Base-by-base conservation (phyloP, 2,329 filamentous ascomycete species). In the Xylaria arbuscula region DNA sequence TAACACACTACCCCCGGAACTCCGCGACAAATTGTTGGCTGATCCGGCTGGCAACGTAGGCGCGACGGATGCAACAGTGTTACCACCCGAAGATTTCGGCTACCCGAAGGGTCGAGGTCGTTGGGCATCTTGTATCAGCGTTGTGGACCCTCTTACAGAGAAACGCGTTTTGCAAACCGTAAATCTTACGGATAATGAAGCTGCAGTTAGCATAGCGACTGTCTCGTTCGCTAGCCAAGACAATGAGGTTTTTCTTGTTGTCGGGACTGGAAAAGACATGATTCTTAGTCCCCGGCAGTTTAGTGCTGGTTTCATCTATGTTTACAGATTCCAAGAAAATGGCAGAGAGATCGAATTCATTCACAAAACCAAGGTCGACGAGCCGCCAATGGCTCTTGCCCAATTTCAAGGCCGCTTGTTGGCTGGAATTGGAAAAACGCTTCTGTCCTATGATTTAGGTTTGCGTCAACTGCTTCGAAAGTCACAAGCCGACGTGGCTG, bases 91-190 rank as follows among this genome's bases (percentile, higher is more conserved):
- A 72, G 92, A 97, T 5, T 98, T 99, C 78, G 96, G 96, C 1
- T 93, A 98, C 76, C 92, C 96, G 10, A 89, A 90, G 65, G 94
- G 90, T 28, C 89, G 88, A 68, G 92, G 93, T 22, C 92, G 95
- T 72, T 99, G 96, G 96, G 93, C 96, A 48, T 98, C 95, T 10
- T 98, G 94, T 80, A 94, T 99, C 72, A 94, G 93, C 76, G 88
- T 98, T 22, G 87, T 99, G 19, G 96, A 99, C 76, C 94, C 96
- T 0, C 78, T 95, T 2, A 87, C 84, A 17, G 88, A 92, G 57
- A 94, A 96, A 75, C 83, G 81, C 3, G 90, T 97, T 0, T 80
- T 96, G 4, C 90, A 92, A 71, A 94, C 89, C 0, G 84, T 98
- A 50, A 91, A 98, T 67, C 81, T 99, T 0, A 90, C 92, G 58